A percentile compares a stretch with the other conserved stretches of the same genome.
These are phyloP conservation scores for Collybiopsis luxurians DNA, from an alignment of 768 basidiomycete genomes.

Conservation along the genomic window DNA sequence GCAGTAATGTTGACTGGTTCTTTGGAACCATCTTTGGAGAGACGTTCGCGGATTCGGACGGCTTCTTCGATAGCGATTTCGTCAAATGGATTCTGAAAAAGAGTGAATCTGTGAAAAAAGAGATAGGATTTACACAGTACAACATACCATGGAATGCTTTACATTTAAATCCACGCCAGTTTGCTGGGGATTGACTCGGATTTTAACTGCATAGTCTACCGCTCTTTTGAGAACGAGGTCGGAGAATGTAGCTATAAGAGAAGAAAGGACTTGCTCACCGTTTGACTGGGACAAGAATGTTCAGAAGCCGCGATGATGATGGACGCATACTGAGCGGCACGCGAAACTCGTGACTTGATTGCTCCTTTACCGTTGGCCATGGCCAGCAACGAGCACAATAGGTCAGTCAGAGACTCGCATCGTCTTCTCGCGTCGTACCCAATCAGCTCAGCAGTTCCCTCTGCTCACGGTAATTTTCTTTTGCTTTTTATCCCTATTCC, in stretches of 20 bases:
- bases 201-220: slow-evolving; percentile 98
- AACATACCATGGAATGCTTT: slow-evolving; percentile 95
- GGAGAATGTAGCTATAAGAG: background rate
- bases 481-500: slow-evolving; percentile 9
- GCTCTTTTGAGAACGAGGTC: slow-evolving; percentile 45
- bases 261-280: slow-evolving; percentile 43
- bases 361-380: background rate
- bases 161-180: slow-evolving; percentile 96
- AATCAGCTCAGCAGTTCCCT: slow-evolving; percentile 73
- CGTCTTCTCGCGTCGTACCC: slow-evolving; percentile 66
- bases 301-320: slow-evolving; percentile 66
- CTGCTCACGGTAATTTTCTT: slow-evolving; percentile 57
- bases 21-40: slow-evolving; percentile 71
- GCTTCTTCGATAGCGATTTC: slow-evolving; percentile 98
- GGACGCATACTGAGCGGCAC: slow-evolving; percentile 59
- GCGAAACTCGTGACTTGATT: background rate
- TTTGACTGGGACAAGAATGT: slow-evolving; percentile 94
- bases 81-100: slow-evolving; percentile 89
- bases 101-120: background rate
- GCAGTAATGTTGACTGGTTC: slow-evolving; percentile 65
- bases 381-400: slow-evolving; percentile 4
- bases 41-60: slow-evolving; percentile 84
- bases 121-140: background rate
- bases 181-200: slow-evolving; percentile 92
- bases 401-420: slow-evolving; percentile 64